Percentiles rank a stretch among this genome's conserved stretches.
phyloP scores from a whole-genome alignment of 192 early-diverging fungal species.

The Rhizoclosmatium sp. region DNA sequence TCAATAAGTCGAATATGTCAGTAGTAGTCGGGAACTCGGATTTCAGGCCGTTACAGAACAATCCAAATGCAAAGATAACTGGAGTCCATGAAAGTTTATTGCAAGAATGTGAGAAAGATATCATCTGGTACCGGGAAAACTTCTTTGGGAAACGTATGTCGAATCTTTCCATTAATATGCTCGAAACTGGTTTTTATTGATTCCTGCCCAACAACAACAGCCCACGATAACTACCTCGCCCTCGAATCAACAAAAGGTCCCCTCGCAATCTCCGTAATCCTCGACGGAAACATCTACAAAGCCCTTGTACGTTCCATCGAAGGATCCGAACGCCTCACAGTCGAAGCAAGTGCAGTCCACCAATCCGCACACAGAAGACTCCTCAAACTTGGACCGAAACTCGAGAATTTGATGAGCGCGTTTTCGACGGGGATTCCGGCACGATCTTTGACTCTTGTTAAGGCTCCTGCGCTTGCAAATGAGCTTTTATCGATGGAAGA shows the following conservation, averaged over 20 bases:
- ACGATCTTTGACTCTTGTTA: constrained; percentile 64
- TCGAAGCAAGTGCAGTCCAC: constrained; percentile 46
- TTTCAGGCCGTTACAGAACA: constrained; percentile 50
- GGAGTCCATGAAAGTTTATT: constrained; percentile 64
- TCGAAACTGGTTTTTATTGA: constrained; percentile 24
- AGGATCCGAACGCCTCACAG: constrained; percentile 66
- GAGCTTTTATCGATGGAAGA: constrained; percentile 79
- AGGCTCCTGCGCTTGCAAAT: constrained; percentile 66
- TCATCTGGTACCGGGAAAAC: constrained; percentile 71
- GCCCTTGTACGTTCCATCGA: constrained; percentile 57
- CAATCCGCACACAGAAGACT: constrained; percentile 54
- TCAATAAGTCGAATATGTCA: constrained; percentile 43
- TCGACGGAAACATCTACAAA: constrained; percentile 60
- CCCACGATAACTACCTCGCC: constrained; percentile 59
- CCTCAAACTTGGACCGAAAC: constrained; percentile 57
- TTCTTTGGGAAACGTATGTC: constrained; percentile 66
- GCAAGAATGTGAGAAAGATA: constrained; percentile 76
- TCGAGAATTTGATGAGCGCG: constrained; percentile 57
- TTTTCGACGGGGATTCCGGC: constrained; percentile 62
- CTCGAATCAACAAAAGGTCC: constrained; percentile 57
- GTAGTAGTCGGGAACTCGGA: constrained; percentile 57
- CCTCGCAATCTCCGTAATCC: constrained; percentile 59
- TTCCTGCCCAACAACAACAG: constrained; percentile 33
- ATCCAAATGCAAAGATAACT: constrained; percentile 53
- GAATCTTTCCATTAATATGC: not conserved